Evolutionary conservation across 805 yeast genomes (phyloP).

Genomic region (Saccharomycopsis lassenensis): DNA sequence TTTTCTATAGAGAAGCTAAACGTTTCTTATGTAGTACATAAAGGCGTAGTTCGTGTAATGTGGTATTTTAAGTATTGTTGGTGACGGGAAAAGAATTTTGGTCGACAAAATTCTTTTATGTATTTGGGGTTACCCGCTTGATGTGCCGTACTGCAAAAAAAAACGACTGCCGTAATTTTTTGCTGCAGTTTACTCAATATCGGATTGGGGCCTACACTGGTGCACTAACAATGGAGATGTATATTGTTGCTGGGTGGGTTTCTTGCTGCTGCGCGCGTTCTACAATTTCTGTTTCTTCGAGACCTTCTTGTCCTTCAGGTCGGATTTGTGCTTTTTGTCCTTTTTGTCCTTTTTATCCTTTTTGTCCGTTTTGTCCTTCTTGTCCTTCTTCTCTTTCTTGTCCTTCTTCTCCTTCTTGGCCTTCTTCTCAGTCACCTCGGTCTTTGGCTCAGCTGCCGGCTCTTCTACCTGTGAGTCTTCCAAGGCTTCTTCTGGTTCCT

Average conservation of each 20-base stretch:
- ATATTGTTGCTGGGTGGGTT: conserved; percentile 1
- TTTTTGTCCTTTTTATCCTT: conserved; percentile 10
- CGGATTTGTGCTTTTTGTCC: conserved; percentile 9
- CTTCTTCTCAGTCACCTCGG: not conserved
- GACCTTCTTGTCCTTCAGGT: conserved; percentile 11
- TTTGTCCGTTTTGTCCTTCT: conserved; percentile 6
- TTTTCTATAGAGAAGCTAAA: no score
- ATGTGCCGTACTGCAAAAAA: no score
- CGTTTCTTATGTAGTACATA: no score
- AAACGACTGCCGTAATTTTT: no score
- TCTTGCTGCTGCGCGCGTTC: not conserved
- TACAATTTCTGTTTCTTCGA: conserved; percentile 12
- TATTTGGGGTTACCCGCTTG: no score
- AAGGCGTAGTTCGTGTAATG: no score
- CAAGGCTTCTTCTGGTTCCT: conserved; percentile 10
- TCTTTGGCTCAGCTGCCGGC: conserved; percentile 14
- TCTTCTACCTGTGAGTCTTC: conserved; percentile 14
- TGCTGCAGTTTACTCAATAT: no score
- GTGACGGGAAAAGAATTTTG: no score
- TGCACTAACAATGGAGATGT: no score
- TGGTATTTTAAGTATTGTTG: no score
- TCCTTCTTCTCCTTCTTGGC: not conserved
- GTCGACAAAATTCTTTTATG: no score
- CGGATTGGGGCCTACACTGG: no score
- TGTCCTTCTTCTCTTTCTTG: conserved; percentile 1